Conservation (phyloP, 2,329 filamentous ascomycete genomes). For the Fusarium bactridioides region DNA sequence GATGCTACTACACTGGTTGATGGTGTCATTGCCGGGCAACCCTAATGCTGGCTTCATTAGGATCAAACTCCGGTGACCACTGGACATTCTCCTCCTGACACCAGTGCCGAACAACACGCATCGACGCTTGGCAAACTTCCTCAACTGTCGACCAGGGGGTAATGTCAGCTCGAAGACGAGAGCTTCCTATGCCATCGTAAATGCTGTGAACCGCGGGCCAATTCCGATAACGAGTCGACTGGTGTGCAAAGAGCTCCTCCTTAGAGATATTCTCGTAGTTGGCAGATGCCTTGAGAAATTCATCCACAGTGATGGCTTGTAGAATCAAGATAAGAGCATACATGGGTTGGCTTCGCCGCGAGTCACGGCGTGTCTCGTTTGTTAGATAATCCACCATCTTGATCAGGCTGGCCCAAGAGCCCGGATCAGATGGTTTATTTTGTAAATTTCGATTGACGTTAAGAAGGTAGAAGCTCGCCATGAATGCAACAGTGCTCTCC, state of each 20-base stretch:
- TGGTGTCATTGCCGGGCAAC: conserved; percentile 14
- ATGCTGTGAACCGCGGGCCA: conserved; percentile 46
- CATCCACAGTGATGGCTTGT: conserved; percentile 55
- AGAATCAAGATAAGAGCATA: conserved; percentile 54
- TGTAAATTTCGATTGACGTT: conserved; percentile 56
- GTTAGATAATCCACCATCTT: conserved; percentile 54
- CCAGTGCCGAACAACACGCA: conserved; percentile 55
- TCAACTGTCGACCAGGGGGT: conserved; percentile 55
- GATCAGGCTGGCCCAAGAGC: conserved; percentile 54
- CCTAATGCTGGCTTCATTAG: conserved; percentile 35
- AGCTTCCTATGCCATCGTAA: conserved; percentile 42
- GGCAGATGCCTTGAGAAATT: conserved; percentile 51
- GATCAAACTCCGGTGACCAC: conserved; percentile 53
- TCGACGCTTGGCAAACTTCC: conserved; percentile 50
- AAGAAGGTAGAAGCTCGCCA: conserved; percentile 61
- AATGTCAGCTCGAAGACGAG: conserved; percentile 44
- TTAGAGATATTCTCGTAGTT: conserved; percentile 35
- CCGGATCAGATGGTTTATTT: conserved; percentile 52
- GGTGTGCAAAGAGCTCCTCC: conserved; percentile 37
- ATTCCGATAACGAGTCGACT: conserved; percentile 39
- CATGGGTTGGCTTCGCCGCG: conserved; percentile 50
- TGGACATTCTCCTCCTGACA: conserved; percentile 54
- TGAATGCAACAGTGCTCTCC: conserved; percentile 61
- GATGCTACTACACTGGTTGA: neutral
- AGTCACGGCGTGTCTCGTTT: conserved; percentile 48